Base-by-base conservation (phyloP, 331 rosid genomes). In the Ulmus americana region DNA sequence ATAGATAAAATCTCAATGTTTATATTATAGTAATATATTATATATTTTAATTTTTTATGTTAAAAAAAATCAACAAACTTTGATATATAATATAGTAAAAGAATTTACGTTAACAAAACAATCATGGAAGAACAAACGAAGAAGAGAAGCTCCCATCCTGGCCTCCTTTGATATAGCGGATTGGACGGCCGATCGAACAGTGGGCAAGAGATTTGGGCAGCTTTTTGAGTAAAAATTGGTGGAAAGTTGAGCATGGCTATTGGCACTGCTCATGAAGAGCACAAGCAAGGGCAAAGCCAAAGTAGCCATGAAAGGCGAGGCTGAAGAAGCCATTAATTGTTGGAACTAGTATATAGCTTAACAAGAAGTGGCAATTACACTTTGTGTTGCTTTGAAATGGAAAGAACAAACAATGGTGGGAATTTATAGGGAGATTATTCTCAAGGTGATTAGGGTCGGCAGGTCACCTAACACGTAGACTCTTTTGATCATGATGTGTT, bases 61-160 rank as follows among this genome's bases (percentile, higher is more conserved):
- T 13, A 48, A 5, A 11, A 28, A 28, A 28, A 28, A 28, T 28
- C 35, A 28, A 28, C 35, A 28, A 28, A 28, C 2, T 28, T 28
- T 2, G 35, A 48, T 48, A 12, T n/a, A 39, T 39, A 58, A 6
- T 15, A 11, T 39, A 12, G 7, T n/a, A 4, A 47, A 3, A 62
- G 16, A 2, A 62, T 0, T 82, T 87, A 90, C 97, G 61, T 91
- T 91, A 65, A 91, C 97, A 58, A 91, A 91, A 61, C 95, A 91
- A 39, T 91, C 97, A 9, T 91, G 97, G 73, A 91, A 91, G 85
- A 83, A 85, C 73, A 91, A 68, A 63, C 98, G 98, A 8, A 92
- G 88, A 63, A 92, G 81, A 54, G 98, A 92, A 67, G 96, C 96
- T 12, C 96, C 96, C 94, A 89, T 92, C 13, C 98, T 87, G 22